Evolutionary conservation across 768 basidiomycete genomes (phyloP).

Genomic region (Rhodocollybia butyracea): DNA sequence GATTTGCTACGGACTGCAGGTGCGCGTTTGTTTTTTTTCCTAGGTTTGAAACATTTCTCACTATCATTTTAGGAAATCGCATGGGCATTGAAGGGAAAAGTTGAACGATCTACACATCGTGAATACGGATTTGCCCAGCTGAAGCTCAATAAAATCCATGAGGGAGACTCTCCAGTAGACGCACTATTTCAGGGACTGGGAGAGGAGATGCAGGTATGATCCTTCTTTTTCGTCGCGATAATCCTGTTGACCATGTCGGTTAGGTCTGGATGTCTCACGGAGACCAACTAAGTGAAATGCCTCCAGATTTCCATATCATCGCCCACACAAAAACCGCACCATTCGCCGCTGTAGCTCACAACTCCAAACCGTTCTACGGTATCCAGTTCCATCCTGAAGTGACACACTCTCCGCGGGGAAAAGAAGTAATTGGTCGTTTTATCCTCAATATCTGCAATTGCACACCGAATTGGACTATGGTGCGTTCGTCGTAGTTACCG

Average conservation of each 20-base stretch:
- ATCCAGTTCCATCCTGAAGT: constrained; percentile 99
- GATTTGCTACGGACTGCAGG: constrained; percentile 97
- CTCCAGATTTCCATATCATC: constrained; percentile 82
- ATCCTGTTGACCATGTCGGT: neutral
- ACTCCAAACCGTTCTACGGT: constrained; percentile 86
- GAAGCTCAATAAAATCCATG: constrained; percentile 62
- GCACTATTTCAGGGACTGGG: constrained; percentile 84
- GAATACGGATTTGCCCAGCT: constrained; percentile 94
- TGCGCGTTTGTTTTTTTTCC: constrained; percentile 32
- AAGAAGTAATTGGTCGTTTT: constrained; percentile 85
- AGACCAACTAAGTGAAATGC: constrained; percentile 83
- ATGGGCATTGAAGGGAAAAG: constrained; percentile 79
- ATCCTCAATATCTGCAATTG: constrained; percentile 84
- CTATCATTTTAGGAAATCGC: constrained; percentile 75
- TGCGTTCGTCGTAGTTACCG: constrained; percentile 24
- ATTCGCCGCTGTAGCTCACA: constrained; percentile 90
- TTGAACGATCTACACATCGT: constrained; percentile 83
- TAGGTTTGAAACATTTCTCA: neutral
- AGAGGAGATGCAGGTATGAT: constrained; percentile 78
- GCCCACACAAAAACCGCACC: constrained; percentile 86
- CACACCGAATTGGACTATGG: constrained; percentile 90
- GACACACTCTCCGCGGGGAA: constrained; percentile 88
- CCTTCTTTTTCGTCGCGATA: neutral
- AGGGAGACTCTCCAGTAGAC: constrained; percentile 50
- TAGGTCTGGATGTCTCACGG: constrained; percentile 99